Evolutionary conservation across 228 moss, liverwort and hornwort genomes (phyloP), one percentile per base, ranked within the genome.

Genomic region (Sphagnum fallax): DNA sequence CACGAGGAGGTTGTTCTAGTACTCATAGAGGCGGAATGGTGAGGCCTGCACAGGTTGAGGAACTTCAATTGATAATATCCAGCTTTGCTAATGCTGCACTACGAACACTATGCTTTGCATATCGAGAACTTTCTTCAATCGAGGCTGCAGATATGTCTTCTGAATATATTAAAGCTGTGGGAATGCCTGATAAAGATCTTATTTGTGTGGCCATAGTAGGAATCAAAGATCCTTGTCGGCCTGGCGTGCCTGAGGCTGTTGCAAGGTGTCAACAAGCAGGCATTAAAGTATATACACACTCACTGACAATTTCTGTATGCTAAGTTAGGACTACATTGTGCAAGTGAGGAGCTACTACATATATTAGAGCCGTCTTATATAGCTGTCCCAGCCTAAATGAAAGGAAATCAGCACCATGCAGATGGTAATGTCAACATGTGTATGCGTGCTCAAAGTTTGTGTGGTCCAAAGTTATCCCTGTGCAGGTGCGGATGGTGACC

Each of bases 201-300:
- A 74, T 75, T 14, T 90, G 90, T 70, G 66, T 95, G 55, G 85
- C 95, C 52, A 89, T 95, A 14, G 90, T 95, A 69, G 95, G 95
- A 63, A 95, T 95, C 49, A 95, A 95, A 79, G 95, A 95, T 72
- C 95, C 95, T 10, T 95, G 95, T 72, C 84, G 95, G 73, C 89
- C 95, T 75, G 95, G 95, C 67, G 95, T 95, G 61, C 95, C 92
- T 2, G 92, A 95, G 70, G 95, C 95, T 69, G 95, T 95, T 48
- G 82, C 79, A 52, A 90, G 73, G 62, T 95, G 95, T 77, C 95
- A 95, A 63, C 71, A 76, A 53, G 95, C 92, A 18, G 95, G 95
- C 62, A 95, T 95, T 62, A 78, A 87, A 82, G 94, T 91, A 77
- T 61, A 78, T 58, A n/a, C 32, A 32, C 32, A 32, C 32, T 32